Base-by-base conservation (phyloP, 805 yeast species). In the Kodamaea leandrae region DNA sequence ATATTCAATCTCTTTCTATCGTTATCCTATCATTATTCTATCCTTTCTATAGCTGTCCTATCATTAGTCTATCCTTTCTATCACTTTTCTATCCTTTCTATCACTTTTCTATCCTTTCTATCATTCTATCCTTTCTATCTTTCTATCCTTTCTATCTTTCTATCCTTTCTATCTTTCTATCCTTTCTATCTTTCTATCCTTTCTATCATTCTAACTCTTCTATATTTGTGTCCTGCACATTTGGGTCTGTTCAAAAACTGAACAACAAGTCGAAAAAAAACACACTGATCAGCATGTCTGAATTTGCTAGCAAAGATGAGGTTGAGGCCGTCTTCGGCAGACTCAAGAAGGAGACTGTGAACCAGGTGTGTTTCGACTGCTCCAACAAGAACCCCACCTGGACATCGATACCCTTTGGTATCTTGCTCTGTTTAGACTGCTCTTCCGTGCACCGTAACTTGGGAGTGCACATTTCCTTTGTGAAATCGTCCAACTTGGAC, bases 391-490 rank as follows among this genome's bases (percentile, higher is more conserved):
- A 90, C 61, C 98, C 99, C 26, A 88, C 98, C 0, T 93, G 99
- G 99, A 87, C 99, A 3, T 91, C 98, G 10, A 89, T 91, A 41
- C 96, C 98, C 10, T 91, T 87, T 64, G 99, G 97, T 42, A 86
- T 90, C 39, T 77, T 90, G 60, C 68, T 93, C 44, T 93, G 99
- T 70, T 74, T 90, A 46, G 96, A 93, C 62, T 93, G 99, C 64
- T 86, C 96, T 40, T 90, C 98, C 3, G 88, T 85, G 39, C 99
- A 93, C 70, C 80, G 99, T 64, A 89, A 89, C 62, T 66, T 93
- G 66, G 99, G 99, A 45, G 97, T 90, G 27, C 99, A 93, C 62
- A 83, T 93, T 55, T 80, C 97, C 27, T 93, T 93, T 70, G 98
- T 93, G 44, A 87, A 89, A 61, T 87, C 96, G 20, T 79, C 93